phyloP scores from a whole-genome alignment of 1,284 basidiomycete species.

The Butyriboletus appendiculatus region DNA sequence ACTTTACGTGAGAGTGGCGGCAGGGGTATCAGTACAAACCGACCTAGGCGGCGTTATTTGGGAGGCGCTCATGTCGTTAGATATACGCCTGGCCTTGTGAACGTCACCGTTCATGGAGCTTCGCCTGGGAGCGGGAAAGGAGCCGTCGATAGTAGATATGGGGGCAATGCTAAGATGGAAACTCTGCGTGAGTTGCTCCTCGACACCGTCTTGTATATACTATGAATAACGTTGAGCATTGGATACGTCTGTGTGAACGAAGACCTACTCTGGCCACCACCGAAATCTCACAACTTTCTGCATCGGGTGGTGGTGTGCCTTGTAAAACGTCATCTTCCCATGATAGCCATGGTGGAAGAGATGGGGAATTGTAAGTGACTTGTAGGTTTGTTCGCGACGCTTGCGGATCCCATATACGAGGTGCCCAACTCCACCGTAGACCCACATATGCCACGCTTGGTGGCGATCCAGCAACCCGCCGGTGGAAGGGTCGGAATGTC shows the following conservation, averaged over 20 bases:
- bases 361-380: slow-evolving; percentile 80
- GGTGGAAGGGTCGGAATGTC: slow-evolving; percentile 91
- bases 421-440: slow-evolving; percentile 89
- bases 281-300: slow-evolving; percentile 70
- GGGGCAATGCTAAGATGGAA: slow-evolving; percentile 75
- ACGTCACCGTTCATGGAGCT: slow-evolving; percentile 60
- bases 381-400: slow-evolving; percentile 78
- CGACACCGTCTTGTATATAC: slow-evolving; percentile 73
- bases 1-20: slow-evolving; percentile 4
- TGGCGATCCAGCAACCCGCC: slow-evolving; percentile 82
- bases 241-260: slow-evolving; percentile 13
- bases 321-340: slow-evolving; percentile 84
- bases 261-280: slow-evolving; percentile 65
- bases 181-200: slow-evolving; percentile 63
- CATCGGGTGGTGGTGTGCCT: slow-evolving; percentile 71
- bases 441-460: slow-evolving; percentile 83
- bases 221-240: slow-evolving; percentile 33
- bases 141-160: slow-evolving; percentile 61
- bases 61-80: slow-evolving; percentile 55
- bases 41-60: slow-evolving; percentile 42
- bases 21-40: slow-evolving; percentile 14
- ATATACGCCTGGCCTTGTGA: slow-evolving; percentile 52
- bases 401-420: slow-evolving; percentile 97
- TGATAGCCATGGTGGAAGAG: slow-evolving; percentile 81
- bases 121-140: slow-evolving; percentile 57